Conservation (phyloP, 352 stramenopile genomes). For the Globisporangium middletonii region DNA sequence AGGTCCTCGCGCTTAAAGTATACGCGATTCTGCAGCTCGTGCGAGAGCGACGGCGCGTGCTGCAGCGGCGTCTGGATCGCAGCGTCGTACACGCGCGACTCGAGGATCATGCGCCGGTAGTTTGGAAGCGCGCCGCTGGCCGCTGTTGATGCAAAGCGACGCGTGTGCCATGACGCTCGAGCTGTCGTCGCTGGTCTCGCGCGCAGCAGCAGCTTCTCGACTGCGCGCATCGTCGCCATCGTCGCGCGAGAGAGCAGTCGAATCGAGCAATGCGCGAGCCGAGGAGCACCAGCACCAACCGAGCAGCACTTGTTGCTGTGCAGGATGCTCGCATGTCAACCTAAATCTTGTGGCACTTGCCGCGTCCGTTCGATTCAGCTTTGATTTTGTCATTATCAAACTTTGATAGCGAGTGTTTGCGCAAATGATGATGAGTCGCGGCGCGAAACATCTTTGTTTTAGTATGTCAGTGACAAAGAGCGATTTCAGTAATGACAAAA, state of each 20-base stretch:
- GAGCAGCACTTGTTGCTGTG: neutral
- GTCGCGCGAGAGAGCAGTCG: neutral
- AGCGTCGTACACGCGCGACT: conserved; percentile 82
- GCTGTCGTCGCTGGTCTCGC: neutral
- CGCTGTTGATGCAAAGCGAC: conserved; percentile 2
- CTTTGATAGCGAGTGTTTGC: no score
- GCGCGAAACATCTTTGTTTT: no score
- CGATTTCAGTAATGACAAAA: no score
- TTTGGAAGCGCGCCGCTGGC: conserved; percentile 22
- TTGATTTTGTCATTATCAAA: no score
- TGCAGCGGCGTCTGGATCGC: conserved; percentile 83
- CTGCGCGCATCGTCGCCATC: conserved; percentile 2
- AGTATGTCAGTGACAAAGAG: no score
- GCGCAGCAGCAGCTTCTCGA: conserved; percentile 4
- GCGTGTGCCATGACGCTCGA: neutral
- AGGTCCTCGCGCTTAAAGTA: conserved; percentile 96
- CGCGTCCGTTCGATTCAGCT: no score
- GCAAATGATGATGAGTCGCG: no score
- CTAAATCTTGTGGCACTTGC: no score
- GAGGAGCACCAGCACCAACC: neutral
- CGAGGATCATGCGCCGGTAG: conserved; percentile 84
- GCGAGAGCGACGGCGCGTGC: conserved; percentile 54
- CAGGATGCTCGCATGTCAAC: no score
- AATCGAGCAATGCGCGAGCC: neutral
- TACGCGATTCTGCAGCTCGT: conserved; percentile 73